Evolutionary conservation across 164 flowering plant genomes (phyloP).

Genomic region (Tetracentron sinense): DNA sequence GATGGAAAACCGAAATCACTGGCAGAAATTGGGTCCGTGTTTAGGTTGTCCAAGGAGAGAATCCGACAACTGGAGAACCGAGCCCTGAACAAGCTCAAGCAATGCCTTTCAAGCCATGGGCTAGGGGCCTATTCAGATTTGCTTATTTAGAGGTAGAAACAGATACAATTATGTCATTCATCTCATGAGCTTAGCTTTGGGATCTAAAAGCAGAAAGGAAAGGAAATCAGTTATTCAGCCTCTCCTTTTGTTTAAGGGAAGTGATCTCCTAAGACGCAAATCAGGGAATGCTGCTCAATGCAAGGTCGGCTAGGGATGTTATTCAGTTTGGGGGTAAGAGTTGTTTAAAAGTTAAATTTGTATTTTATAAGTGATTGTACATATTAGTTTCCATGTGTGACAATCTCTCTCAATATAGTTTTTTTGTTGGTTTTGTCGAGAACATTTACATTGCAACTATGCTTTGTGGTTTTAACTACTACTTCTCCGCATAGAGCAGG

Average conservation of each 20-base stretch:
- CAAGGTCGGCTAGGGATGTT: too few relatives aligned
- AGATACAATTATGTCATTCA: neutral
- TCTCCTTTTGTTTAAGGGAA: neutral
- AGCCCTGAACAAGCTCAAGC: conserved; percentile 69
- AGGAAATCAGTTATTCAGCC: neutral
- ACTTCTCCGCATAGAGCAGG: too few relatives aligned
- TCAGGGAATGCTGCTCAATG: too few relatives aligned
- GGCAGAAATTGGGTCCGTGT: conserved; percentile 51
- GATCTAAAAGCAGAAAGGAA: neutral
- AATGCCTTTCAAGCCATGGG: conserved; percentile 48
- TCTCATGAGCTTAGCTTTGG: neutral
- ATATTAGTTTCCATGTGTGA: neutral
- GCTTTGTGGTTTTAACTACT: too few relatives aligned
- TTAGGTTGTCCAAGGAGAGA: conserved; percentile 73
- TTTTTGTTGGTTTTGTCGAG: too few relatives aligned
- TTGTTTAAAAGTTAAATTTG: neutral
- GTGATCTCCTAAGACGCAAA: too few relatives aligned
- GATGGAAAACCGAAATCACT: conserved; percentile 47
- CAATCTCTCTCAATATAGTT: too few relatives aligned
- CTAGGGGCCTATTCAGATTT: conserved; percentile 48
- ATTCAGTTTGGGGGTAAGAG: too few relatives aligned
- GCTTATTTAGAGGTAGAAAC: conserved; percentile 23
- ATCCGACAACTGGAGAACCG: conserved; percentile 76
- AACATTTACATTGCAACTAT: too few relatives aligned
- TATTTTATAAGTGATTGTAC: conserved; percentile 10